These are phyloP conservation scores for Ramaria sp. DNA, from an alignment of 768 basidiomycete species.

Conservation along the genomic window DNA sequence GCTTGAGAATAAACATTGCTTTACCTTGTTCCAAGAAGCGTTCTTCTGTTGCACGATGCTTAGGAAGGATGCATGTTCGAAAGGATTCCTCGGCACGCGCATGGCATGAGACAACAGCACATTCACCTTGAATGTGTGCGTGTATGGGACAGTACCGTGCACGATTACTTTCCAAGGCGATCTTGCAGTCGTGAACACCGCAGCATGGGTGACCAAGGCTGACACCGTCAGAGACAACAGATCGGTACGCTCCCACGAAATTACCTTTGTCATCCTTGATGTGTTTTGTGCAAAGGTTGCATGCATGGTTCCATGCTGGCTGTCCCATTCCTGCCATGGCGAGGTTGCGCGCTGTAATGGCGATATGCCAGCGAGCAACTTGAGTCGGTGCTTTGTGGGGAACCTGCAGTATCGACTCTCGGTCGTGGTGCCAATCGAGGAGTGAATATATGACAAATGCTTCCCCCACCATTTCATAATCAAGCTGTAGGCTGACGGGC, in stretches of 20 bases:
- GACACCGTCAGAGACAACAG: slow-evolving; percentile 22
- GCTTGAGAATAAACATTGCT: too few species aligned
- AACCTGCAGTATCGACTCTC: background rate
- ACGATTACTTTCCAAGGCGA: slow-evolving; percentile 8
- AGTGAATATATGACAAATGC: background rate
- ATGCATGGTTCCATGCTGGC: slow-evolving; percentile 23
- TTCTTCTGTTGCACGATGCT: slow-evolving; percentile 17
- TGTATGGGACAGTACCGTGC: background rate
- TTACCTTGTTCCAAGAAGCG: slow-evolving; percentile 11
- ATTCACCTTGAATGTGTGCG: background rate
- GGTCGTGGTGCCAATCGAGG: background rate
- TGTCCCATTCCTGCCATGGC: slow-evolving; percentile 22
- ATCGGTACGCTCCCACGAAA: slow-evolving; percentile 6
- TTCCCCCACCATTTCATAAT: background rate
- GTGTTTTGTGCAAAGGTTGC: slow-evolving; percentile 18
- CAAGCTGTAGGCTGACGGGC: background rate
- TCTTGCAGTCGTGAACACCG: slow-evolving; percentile 19
- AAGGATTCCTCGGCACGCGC: background rate
- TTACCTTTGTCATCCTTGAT: slow-evolving; percentile 10
- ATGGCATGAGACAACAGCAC: slow-evolving; percentile 8
- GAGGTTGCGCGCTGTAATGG: background rate
- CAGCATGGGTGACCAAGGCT: slow-evolving; percentile 25
- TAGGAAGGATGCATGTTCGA: slow-evolving; percentile 14
- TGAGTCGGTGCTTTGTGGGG: background rate
- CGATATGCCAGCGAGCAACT: background rate